Evolutionary conservation across 1,284 basidiomycete species (phyloP).

Genomic region (Cryptococcus sp.): DNA sequence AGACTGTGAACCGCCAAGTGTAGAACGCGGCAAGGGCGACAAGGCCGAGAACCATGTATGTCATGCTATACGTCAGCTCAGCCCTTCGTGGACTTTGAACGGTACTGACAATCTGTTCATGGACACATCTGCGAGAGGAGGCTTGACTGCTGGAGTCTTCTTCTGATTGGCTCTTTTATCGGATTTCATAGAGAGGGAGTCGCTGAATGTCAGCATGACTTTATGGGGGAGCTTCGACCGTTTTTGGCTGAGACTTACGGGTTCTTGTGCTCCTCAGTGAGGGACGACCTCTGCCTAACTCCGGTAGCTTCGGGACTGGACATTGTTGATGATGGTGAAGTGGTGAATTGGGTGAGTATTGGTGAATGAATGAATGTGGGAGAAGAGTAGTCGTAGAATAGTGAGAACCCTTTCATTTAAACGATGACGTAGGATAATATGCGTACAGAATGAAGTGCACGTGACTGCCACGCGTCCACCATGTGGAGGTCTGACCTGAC

Average conservation of each 20-base stretch:
- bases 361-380: no score
- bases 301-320: constrained; percentile 11
- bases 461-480: no score
- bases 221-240: neutral
- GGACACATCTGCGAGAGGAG: constrained; percentile 41
- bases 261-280: constrained; percentile 10
- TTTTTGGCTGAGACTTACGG: constrained; percentile 10
- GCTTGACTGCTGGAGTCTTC: constrained; percentile 43
- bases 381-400: no score
- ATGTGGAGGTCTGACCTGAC: no score
- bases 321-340: no score
- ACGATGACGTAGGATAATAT: no score
- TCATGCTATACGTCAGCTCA: constrained; percentile 24
- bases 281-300: constrained; percentile 1
- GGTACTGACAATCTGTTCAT: constrained; percentile 45
- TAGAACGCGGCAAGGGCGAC: constrained; percentile 40
- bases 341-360: no score
- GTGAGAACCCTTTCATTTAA: no score
- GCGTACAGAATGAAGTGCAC: no score
- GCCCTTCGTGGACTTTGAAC: neutral
- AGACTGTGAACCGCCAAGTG: constrained; percentile 44
- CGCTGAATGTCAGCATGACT: constrained; percentile 12
- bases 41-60: constrained; percentile 39
- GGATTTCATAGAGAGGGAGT: constrained; percentile 36
- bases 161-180: constrained; percentile 29